These are phyloP conservation scores for Mrakia frigida DNA, from an alignment of 768 basidiomycete species.

Conservation along the genomic window DNA sequence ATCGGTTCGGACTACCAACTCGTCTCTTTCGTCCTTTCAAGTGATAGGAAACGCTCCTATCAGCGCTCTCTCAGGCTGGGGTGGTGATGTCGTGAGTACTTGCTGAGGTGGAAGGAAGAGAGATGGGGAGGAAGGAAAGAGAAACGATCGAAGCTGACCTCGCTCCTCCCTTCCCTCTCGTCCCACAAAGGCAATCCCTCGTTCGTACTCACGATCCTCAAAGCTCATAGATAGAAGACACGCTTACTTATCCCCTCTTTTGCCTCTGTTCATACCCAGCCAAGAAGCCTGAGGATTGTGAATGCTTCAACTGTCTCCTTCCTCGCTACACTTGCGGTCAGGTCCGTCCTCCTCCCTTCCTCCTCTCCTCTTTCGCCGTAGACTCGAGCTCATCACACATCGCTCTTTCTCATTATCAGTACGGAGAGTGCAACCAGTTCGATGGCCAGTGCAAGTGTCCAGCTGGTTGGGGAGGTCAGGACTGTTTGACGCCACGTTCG, in stretches of 20 bases:
- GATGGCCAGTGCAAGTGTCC: conserved; percentile 96
- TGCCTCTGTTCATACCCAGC: neutral
- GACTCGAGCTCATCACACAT: neutral
- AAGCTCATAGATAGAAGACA: neutral
- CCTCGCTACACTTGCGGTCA: conserved; percentile 89
- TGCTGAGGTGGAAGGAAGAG: neutral
- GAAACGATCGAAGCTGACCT: conserved; percentile 3
- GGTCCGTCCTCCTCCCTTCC: conserved; percentile 34
- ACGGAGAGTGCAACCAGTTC: conserved; percentile 79
- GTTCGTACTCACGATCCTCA: neutral
- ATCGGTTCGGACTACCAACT: neutral
- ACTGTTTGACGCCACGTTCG: conserved; percentile 87
- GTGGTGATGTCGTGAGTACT: neutral
- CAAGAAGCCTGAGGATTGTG: conserved; percentile 25
- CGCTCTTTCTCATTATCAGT: conserved; percentile 43
- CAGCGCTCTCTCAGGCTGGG: conserved; percentile 2
- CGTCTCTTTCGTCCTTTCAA: neutral
- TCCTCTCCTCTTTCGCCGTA: neutral
- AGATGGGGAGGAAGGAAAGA: neutral
- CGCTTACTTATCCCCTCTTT: neutral
- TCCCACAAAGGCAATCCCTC: neutral
- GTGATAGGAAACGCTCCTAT: conserved; percentile 11
- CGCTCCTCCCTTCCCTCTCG: neutral
- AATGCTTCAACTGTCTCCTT: conserved; percentile 90
- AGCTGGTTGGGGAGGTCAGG: conserved; percentile 94